Evolutionary conservation across 306 rosid species (phyloP).

Genomic region (Vachellia pachyceras): DNA sequence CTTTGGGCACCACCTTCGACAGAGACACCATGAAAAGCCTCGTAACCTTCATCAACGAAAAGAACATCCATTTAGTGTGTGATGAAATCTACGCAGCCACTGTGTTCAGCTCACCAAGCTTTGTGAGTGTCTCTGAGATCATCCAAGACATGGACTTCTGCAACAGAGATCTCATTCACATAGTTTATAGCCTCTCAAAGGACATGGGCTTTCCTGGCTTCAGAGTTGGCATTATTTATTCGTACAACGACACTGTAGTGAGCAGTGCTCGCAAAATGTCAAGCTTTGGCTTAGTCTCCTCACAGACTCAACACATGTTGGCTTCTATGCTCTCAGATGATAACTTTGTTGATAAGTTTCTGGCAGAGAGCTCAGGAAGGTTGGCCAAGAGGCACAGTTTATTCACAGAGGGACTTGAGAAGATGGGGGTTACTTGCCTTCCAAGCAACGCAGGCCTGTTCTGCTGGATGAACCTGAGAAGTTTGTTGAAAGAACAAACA

Average conservation of each 20-base stretch:
- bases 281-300: not conserved
- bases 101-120: not conserved
- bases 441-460: not conserved
- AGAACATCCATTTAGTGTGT: slow-evolving; percentile 5
- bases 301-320: not conserved
- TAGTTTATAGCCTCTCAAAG: slow-evolving; percentile 63
- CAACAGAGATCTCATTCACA: slow-evolving; percentile 60
- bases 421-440: not conserved
- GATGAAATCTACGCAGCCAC: slow-evolving; percentile 9
- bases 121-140: slow-evolving; percentile 2
- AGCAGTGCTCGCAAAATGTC: not conserved
- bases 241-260: slow-evolving; percentile 25
- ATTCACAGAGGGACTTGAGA: not conserved
- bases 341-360: not conserved
- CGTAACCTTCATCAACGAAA: not conserved
- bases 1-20: not conserved
- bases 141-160: slow-evolving; percentile 35
- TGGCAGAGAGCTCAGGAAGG: not conserved
- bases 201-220: slow-evolving; percentile 75
- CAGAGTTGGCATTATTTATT: slow-evolving; percentile 64
- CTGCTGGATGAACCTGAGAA: slow-evolving; percentile 1
- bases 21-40: not conserved
- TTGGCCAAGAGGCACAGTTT: slow-evolving; percentile 2
- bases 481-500: not conserved
- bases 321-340: not conserved